These are phyloP conservation scores for Baorangia bicolor DNA, from an alignment of 768 basidiomycete species.

Conservation along the genomic window DNA sequence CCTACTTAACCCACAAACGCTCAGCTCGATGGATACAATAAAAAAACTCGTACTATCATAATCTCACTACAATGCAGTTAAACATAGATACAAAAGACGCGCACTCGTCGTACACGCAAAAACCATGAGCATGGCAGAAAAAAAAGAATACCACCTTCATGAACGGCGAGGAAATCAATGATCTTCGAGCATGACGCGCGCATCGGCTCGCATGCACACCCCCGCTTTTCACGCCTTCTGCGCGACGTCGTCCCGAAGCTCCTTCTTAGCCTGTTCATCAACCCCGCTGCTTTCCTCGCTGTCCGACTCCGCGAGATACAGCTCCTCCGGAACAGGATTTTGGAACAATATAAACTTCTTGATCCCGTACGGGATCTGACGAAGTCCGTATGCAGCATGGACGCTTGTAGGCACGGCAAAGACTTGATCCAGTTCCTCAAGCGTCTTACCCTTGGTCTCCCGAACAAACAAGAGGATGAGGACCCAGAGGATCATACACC, in stretches of 20 bases:
- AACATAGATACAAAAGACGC: not conserved
- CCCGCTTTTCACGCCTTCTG: not conserved
- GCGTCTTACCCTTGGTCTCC: slow-evolving; percentile 66
- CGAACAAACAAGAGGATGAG: slow-evolving; percentile 63
- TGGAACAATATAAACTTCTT: slow-evolving; percentile 46
- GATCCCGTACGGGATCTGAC: slow-evolving; percentile 52
- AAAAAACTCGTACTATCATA: not conserved
- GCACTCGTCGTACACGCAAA: not conserved
- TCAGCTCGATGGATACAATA: not conserved
- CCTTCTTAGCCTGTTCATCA: slow-evolving; percentile 11
- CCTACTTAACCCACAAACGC: too few relatives aligned
- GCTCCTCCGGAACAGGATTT: slow-evolving; percentile 23
- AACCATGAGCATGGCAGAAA: too few relatives aligned
- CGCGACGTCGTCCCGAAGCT: slow-evolving; percentile 12
- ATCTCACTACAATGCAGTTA: not conserved
- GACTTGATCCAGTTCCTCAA: slow-evolving; percentile 55
- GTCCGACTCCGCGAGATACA: slow-evolving; percentile 45
- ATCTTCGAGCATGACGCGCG: not conserved
- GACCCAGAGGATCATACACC: slow-evolving; percentile 55
- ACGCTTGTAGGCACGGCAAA: slow-evolving; percentile 51
- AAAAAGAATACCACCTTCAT: too few relatives aligned
- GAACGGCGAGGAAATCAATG: too few relatives aligned
- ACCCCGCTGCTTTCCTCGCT: slow-evolving; percentile 18
- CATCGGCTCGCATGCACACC: not conserved
- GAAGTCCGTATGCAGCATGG: slow-evolving; percentile 61